These are phyloP conservation scores for Bipolaris gigantea DNA, from an alignment of 2,329 filamentous ascomycete species.

Conservation along the genomic window DNA sequence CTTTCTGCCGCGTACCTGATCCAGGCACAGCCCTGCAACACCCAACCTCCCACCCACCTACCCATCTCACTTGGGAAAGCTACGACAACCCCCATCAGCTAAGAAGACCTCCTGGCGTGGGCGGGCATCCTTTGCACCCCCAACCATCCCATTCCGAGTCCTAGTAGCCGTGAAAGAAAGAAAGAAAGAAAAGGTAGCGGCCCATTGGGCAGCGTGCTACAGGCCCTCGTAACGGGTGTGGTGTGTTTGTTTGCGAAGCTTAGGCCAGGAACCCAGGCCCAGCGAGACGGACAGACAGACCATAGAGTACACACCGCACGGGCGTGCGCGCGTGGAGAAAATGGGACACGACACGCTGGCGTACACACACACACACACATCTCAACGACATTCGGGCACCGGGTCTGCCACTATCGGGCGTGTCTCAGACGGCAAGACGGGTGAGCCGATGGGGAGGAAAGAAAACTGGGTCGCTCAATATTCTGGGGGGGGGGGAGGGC, in stretches of 20 bases:
- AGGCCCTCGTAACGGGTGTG: no score
- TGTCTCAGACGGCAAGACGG: no score
- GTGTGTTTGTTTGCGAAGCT: neutral
- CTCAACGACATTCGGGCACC: no score
- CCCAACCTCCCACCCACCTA: no score
- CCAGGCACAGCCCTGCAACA: constrained; percentile 28
- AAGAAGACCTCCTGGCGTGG: neutral
- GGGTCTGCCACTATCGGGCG: no score
- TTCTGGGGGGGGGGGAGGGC: neutral
- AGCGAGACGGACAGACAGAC: neutral
- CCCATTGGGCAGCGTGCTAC: constrained; percentile 1
- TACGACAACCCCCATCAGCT: neutral
- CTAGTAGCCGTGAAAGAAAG: no score
- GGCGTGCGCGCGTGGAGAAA: neutral
- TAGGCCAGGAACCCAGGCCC: constrained; percentile 1
- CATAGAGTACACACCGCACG: no score
- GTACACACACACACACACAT: neutral
- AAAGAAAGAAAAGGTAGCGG: neutral
- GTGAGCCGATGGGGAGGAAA: no score
- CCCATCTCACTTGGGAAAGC: no score
- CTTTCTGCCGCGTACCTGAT: constrained; percentile 32
- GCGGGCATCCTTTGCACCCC: neutral
- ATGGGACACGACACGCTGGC: constrained; percentile 11
- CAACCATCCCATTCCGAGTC: neutral
- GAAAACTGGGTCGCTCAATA: neutral